A percentile compares a stretch with the other conserved stretches of the same genome.
Conservation (phyloP, 2,329 filamentous ascomycete genomes). For the Penicillium sp. region DNA sequence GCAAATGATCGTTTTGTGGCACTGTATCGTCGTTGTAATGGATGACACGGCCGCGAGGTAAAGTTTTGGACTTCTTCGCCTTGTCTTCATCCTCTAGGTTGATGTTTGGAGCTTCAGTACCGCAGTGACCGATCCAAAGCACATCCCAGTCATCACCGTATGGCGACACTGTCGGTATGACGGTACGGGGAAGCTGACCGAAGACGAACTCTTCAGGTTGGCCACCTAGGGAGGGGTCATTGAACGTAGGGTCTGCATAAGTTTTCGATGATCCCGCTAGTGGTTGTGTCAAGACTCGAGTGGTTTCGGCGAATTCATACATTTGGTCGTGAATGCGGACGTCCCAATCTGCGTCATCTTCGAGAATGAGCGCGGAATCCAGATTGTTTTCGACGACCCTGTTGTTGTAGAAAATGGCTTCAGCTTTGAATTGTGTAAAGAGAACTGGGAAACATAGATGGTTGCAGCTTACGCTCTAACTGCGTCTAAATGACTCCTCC, state of each 20-base stretch:
- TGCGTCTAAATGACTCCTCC: slow-evolving; percentile 40
- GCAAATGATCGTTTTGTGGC: slow-evolving; percentile 10
- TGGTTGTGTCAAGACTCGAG: slow-evolving; percentile 28
- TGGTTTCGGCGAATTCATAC: slow-evolving; percentile 30
- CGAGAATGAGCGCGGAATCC: slow-evolving; percentile 50
- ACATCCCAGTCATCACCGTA: slow-evolving; percentile 54
- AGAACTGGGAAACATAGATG: too few relatives aligned
- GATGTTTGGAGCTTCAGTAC: slow-evolving; percentile 28
- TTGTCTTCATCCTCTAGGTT: slow-evolving; percentile 29
- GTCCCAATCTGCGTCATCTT: slow-evolving; percentile 59
- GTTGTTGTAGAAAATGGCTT: neutral
- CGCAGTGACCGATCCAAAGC: slow-evolving; percentile 51
- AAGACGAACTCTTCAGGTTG: slow-evolving; percentile 10
- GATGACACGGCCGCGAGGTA: slow-evolving; percentile 17
- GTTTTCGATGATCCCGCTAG: slow-evolving; percentile 16
- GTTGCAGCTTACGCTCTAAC: slow-evolving; percentile 24
- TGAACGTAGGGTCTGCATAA: slow-evolving; percentile 13
- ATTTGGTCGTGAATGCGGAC: slow-evolving; percentile 49
- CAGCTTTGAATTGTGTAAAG: neutral
- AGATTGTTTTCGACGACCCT: slow-evolving; percentile 46
- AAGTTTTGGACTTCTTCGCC: slow-evolving; percentile 22
- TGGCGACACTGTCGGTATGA: slow-evolving; percentile 30
- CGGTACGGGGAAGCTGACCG: slow-evolving; percentile 12
- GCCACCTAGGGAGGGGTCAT: slow-evolving; percentile 11
- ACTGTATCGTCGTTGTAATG: slow-evolving; percentile 16